Conservation (phyloP, 2,329 filamentous ascomycete species). For the Fusarium ramigenum region DNA sequence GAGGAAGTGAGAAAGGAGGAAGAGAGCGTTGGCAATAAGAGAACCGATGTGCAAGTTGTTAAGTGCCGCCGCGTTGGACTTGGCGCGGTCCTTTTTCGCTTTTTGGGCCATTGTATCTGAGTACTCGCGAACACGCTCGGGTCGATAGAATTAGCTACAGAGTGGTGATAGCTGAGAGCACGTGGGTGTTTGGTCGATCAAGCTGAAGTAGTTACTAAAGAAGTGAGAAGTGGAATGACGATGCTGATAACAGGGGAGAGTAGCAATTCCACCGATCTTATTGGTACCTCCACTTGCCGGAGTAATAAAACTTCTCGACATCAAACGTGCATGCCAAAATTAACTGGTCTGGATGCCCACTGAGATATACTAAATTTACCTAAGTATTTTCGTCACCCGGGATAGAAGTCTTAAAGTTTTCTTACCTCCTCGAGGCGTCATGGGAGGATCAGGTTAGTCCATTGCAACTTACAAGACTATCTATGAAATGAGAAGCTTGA, state of each 20-base stretch:
- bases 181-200: not conserved
- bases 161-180: not conserved
- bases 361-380: not conserved
- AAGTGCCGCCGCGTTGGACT: slow-evolving; percentile 79
- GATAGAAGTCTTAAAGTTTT: not conserved
- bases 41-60: slow-evolving; percentile 85
- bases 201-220: not conserved
- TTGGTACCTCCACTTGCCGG: slow-evolving; percentile 30
- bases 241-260: slow-evolving; percentile 3
- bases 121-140: not conserved
- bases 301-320: not conserved
- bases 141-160: not conserved
- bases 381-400: not conserved
- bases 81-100: slow-evolving; percentile 73
- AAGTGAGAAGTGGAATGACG: slow-evolving; percentile 29
- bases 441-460: not conserved
- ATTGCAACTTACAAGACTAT: not conserved
- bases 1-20: slow-evolving; percentile 76
- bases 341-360: not conserved
- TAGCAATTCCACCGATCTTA: slow-evolving; percentile 14
- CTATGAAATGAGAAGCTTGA: not conserved
- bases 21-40: slow-evolving; percentile 75
- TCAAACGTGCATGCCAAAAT: not conserved
- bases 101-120: slow-evolving; percentile 65
- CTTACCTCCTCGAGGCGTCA: not conserved